These are phyloP conservation scores for Esteya vermicola DNA, from an alignment of 2,329 filamentous ascomycete species.

Conservation along the genomic window DNA sequence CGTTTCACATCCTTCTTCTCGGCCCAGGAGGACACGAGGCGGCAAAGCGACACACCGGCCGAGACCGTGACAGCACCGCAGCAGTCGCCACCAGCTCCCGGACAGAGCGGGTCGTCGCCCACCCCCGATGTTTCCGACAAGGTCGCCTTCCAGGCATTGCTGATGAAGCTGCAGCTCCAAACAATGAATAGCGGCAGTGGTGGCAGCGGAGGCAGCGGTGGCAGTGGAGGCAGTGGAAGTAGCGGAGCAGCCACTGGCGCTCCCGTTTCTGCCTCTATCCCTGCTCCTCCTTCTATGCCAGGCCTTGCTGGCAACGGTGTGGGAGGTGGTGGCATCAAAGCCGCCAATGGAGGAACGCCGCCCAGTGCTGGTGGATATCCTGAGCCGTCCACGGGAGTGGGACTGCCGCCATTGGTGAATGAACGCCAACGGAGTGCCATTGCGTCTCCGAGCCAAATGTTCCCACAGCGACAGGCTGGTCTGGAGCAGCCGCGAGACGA, in stretches of 20 bases:
- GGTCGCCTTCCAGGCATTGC: conserved; percentile 69
- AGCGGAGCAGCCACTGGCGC: too few species aligned
- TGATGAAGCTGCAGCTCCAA: conserved; percentile 64
- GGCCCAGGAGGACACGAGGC: conserved; percentile 37
- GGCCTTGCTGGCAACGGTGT: too few species aligned
- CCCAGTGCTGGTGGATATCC: conserved; percentile 8
- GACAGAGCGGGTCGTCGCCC: conserved; percentile 1
- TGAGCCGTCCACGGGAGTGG: conserved; percentile 2
- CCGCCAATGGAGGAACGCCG: conserved; percentile 5
- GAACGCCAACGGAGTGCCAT: conserved; percentile 23
- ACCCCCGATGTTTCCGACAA: conserved; percentile 51
- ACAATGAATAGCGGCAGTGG: conserved; percentile 17
- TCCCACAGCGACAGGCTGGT: conserved; percentile 24
- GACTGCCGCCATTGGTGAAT: conserved; percentile 10
- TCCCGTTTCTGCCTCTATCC: too few species aligned
- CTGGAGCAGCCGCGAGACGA: conserved; percentile 20
- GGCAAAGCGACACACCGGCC: conserved; percentile 33
- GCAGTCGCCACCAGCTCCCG: conserved; percentile 13
- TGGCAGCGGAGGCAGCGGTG: conserved; percentile 4
- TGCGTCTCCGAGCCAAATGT: conserved; percentile 28
- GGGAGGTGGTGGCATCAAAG: too few species aligned
- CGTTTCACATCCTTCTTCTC: conserved; percentile 75
- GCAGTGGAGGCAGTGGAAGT: neutral
- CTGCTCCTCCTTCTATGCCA: too few species aligned
- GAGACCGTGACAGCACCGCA: conserved; percentile 8